Conservation (phyloP, 179 eudicot genomes). For the Nepenthes alata region DNA sequence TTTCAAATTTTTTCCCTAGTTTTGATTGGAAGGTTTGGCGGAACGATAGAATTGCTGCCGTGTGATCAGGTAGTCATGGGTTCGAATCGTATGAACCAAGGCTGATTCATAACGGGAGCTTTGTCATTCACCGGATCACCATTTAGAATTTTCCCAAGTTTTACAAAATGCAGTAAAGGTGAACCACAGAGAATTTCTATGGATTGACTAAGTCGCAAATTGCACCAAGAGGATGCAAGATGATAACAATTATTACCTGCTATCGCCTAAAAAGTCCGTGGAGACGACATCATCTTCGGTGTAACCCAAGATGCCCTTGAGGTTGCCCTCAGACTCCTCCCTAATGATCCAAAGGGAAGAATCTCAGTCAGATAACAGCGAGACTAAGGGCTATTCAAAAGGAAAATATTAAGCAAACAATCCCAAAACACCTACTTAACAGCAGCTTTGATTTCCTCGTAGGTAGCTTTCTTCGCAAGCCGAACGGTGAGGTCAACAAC, state of each 20-base stretch:
- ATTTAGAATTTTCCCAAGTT: no score
- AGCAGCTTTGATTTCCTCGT: slow-evolving; percentile 53
- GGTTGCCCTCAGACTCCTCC: slow-evolving; percentile 49
- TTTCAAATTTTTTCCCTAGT: no score
- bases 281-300: slow-evolving; percentile 59
- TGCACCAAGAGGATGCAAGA: neutral
- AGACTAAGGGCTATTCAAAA: neutral
- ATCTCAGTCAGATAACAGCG: neutral
- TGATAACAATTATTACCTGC: slow-evolving; percentile 22
- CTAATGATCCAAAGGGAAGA: slow-evolving; percentile 4
- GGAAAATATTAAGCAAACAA: neutral
- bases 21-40: no score
- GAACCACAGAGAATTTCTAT: no score
- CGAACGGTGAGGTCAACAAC: slow-evolving; percentile 71
- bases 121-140: no score
- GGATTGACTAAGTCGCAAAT: neutral
- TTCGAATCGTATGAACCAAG: no score
- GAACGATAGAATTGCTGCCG: no score
- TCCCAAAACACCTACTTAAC: slow-evolving; percentile 30
- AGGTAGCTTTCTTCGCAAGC: slow-evolving; percentile 46
- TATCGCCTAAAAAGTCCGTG: slow-evolving; percentile 51
- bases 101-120: no score
- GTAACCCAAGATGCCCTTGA: slow-evolving; percentile 53
- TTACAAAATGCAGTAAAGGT: no score
- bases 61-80: no score